Percentiles rank a stretch among this genome's conserved stretches.
These are phyloP conservation scores for Emergomyces africanus DNA, from an alignment of 2,329 filamentous ascomycete genomes.

Conservation along the genomic window DNA sequence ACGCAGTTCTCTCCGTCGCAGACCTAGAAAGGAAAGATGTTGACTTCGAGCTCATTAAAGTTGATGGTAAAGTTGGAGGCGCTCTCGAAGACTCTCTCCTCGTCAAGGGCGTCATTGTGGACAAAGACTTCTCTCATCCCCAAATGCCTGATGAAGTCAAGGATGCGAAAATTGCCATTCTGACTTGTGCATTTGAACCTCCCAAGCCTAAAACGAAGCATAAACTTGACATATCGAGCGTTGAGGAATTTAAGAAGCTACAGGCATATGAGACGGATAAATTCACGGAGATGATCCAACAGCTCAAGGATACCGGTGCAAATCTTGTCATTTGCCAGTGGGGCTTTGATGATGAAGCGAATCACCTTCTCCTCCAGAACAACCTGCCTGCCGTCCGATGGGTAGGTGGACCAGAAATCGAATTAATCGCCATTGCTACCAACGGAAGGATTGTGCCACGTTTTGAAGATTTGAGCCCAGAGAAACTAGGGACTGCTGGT, in stretches of 20 bases:
- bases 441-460: conserved; percentile 95
- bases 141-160: conserved; percentile 95
- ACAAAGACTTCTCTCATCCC: conserved; percentile 99
- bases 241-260: conserved; percentile 97
- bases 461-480: conserved; percentile 83
- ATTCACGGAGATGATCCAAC: conserved; percentile 96
- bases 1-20: conserved; percentile 91
- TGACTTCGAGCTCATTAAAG: conserved; percentile 98
- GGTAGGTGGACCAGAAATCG: conserved; percentile 97
- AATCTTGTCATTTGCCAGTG: conserved; percentile 98
- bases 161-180: conserved; percentile 93
- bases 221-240: conserved; percentile 91
- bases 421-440: conserved; percentile 95
- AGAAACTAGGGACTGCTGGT: conserved; percentile 84
- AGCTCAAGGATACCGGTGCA: conserved; percentile 94
- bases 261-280: conserved; percentile 93
- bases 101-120: conserved; percentile 95
- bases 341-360: conserved; percentile 98
- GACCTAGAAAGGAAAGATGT: conserved; percentile 95
- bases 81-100: conserved; percentile 84
- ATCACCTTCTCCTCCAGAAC: conserved; percentile 94
- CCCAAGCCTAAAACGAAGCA: conserved; percentile 99
- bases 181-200: conserved; percentile 96
- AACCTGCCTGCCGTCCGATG: conserved; percentile 89
- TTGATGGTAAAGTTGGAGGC: conserved; percentile 95